These are phyloP conservation scores for Corymbia citriodora DNA, from an alignment of 441 rosid species.

Conservation along the genomic window DNA sequence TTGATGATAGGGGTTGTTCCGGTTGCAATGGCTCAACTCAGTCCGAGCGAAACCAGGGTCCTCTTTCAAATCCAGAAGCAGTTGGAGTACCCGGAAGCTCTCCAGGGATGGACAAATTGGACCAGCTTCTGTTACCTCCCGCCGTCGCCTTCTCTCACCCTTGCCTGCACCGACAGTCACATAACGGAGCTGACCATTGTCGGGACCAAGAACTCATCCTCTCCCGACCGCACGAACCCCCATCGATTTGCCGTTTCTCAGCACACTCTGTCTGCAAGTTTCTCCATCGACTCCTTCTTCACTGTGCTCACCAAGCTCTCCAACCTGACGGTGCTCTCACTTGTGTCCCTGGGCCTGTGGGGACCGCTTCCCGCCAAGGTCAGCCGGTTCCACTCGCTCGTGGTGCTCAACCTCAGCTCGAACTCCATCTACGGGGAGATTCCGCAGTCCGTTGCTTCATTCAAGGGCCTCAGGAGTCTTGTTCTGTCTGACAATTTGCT, in stretches of 20 bases:
- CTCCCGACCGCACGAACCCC: constrained; percentile 5
- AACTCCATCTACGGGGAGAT: constrained; percentile 66
- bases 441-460: constrained; percentile 43
- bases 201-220: constrained; percentile 53
- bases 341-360: constrained; percentile 72
- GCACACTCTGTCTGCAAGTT: constrained; percentile 34
- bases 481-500: constrained; percentile 55
- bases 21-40: constrained; percentile 42
- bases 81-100: constrained; percentile 62
- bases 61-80: constrained; percentile 58
- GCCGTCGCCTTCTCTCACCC: constrained; percentile 48
- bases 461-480: constrained; percentile 46
- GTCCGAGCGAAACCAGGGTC: constrained; percentile 42
- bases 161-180: constrained; percentile 48
- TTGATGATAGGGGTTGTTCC: constrained; percentile 11
- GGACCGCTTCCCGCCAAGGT: constrained; percentile 62
- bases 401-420: constrained; percentile 58
- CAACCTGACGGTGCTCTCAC: constrained; percentile 47
- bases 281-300: constrained; percentile 69
- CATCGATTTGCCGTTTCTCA: constrained; percentile 18
- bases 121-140: constrained; percentile 75
- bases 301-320: constrained; percentile 65
- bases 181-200: constrained; percentile 53
- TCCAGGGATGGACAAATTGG: constrained; percentile 72
- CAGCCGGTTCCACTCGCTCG: constrained; percentile 44